Evolutionary conservation across 2,329 filamentous ascomycete species (phyloP), one percentile per base, ranked within the genome.

Genomic region (Emericellopsis cladophorae): DNA sequence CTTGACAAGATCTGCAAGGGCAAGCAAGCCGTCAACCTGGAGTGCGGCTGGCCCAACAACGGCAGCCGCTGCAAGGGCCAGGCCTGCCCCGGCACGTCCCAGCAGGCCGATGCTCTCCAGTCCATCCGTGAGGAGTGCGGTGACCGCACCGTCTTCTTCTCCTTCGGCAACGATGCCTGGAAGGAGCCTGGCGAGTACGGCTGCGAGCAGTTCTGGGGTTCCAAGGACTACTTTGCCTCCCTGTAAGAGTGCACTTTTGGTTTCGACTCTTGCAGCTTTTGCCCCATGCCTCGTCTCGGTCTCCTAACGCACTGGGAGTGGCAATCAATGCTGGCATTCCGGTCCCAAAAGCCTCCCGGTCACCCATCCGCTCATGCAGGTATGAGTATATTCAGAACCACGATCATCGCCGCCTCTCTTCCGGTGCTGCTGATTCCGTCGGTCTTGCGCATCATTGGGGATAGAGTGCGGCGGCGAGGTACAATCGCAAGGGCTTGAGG

Each of bases 181-280:
- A 95, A 95, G 79, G 54, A 64, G 33, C 63, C 74, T 24, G 83
- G 81, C 50, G 59, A 64, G 29, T 85, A 79, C 62, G 64, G 65
- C 46, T 86, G 88, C 53, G 89, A 95, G 79, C 77, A 80, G 65
- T 70, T 72, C 71, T 95, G 86, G 76, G 86, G 88, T 47, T 79
- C 53, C 47, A 47, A 47, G 43, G 39, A 39, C 41, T 49, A 48
- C 42, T 57, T 57, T 48, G 40, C 43, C 36, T 36, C 45, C 33
- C 38, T 45, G n/a, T 49, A 47, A 44, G 36, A 8, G 21, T n/a
- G 6, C 11, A 23, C 9, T 33, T 31, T 36, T 31, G 15, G 11
- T 32, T 41, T 41, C 22, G 18, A 37, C 37, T 12, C 38, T 46
- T 51, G 35, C 49, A 49, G 51, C 51, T 48, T 49, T 29, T 29